Conservation (phyloP, 129 eudicot species). For the Artemisia tridentata region DNA sequence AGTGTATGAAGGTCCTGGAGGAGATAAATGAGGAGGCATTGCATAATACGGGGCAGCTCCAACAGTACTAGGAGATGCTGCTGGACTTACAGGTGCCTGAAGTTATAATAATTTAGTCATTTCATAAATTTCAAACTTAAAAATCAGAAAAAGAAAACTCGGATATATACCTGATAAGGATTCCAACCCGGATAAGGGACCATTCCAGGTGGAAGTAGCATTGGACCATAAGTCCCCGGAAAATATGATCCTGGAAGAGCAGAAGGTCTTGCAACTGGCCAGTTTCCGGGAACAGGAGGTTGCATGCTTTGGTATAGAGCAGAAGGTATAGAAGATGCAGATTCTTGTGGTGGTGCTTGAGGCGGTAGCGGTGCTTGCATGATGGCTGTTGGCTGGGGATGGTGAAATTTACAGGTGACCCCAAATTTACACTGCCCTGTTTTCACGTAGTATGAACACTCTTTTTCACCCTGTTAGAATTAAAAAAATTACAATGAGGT, state of each 20-base stretch:
- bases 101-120: neutral
- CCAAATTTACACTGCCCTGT: slow-evolving; percentile 98
- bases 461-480: slow-evolving; percentile 80
- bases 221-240: slow-evolving; percentile 67
- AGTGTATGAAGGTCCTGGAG: slow-evolving; percentile 58
- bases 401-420: slow-evolving; percentile 87
- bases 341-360: slow-evolving; percentile 30
- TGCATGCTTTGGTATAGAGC: slow-evolving; percentile 50
- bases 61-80: slow-evolving; percentile 44
- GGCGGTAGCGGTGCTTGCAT: slow-evolving; percentile 40
- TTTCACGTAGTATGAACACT: slow-evolving; percentile 80
- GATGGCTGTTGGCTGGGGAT: slow-evolving; percentile 69
- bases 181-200: slow-evolving; percentile 81
- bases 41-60: slow-evolving; percentile 67
- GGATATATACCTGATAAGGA: slow-evolving; percentile 63
- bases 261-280: slow-evolving; percentile 77
- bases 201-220: slow-evolving; percentile 74
- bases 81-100: slow-evolving; percentile 62
- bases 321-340: slow-evolving; percentile 33
- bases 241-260: slow-evolving; percentile 78
- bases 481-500: slow-evolving; percentile 11
- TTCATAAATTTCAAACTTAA: neutral
- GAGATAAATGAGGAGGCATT: slow-evolving; percentile 63
- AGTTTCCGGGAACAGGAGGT: slow-evolving; percentile 53
- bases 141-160: slow-evolving; percentile 9